phyloP scores from a whole-genome alignment of 805 yeast species.

The Candida insectalens region DNA sequence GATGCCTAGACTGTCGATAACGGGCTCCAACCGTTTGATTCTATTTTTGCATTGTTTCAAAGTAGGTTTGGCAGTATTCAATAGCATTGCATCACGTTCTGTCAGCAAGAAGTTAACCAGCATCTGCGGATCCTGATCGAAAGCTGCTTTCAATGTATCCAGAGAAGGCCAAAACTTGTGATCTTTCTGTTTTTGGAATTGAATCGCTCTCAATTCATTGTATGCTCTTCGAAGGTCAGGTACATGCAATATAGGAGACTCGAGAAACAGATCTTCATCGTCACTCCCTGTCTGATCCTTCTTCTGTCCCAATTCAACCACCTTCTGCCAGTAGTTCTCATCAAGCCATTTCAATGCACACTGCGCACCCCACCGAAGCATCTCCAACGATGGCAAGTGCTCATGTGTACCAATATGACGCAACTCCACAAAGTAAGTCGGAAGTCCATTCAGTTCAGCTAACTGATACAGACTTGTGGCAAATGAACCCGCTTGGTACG shows the following conservation, averaged over 20 bases:
- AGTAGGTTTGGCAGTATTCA: too few relatives aligned
- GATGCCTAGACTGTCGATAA: conserved; percentile 13
- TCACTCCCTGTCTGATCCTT: conserved; percentile 15
- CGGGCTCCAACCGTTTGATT: too few relatives aligned
- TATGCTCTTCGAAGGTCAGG: too few relatives aligned
- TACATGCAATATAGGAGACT: too few relatives aligned
- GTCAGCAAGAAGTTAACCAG: conserved; percentile 20
- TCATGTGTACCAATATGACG: conserved; percentile 93
- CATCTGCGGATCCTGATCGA: conserved; percentile 5
- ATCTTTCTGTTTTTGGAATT: too few relatives aligned
- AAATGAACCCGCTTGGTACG: conserved; percentile 65
- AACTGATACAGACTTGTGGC: conserved; percentile 73
- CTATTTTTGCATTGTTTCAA: too few relatives aligned
- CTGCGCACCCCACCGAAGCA: conserved; percentile 49
- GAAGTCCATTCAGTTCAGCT: conserved; percentile 61
- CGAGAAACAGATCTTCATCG: conserved; percentile 12
- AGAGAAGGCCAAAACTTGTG: conserved; percentile 34
- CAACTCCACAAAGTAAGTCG: conserved; percentile 77
- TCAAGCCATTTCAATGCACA: conserved; percentile 71
- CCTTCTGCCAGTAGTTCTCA: conserved; percentile 59
- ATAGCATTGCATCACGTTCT: too few relatives aligned
- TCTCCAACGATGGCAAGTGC: conserved; percentile 56
- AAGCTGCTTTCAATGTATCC: conserved; percentile 12
- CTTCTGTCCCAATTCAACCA: conserved; percentile 7
- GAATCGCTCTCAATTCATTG: too few relatives aligned